A percentile compares a stretch with the other conserved stretches of the same genome.
Evolutionary conservation across 257 asterid species (phyloP).

Genomic region (Anisodus acutangulus): DNA sequence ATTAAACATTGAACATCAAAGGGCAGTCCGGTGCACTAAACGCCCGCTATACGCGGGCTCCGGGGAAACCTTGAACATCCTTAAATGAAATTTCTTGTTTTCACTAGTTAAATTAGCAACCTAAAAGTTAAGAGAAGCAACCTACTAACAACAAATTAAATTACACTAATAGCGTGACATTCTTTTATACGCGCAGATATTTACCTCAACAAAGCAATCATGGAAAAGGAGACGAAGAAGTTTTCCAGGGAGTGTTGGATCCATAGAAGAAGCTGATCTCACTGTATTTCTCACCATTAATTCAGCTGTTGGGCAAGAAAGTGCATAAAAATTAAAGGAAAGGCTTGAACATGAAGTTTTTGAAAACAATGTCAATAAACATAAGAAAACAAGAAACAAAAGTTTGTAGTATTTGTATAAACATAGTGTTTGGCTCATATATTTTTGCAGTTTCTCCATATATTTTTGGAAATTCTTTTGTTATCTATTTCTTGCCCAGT

Average conservation of each 20-base stretch:
- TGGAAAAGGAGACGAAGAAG: constrained; percentile 79
- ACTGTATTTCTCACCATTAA: constrained; percentile 68
- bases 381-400: constrained; percentile 19
- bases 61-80: neutral
- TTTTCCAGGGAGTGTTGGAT: constrained; percentile 72
- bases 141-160: neutral
- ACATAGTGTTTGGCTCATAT: constrained; percentile 28
- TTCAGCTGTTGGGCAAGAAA: constrained; percentile 76
- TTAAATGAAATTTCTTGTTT: neutral
- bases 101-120: neutral
- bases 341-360: constrained; percentile 42
- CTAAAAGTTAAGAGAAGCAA: too few relatives aligned
- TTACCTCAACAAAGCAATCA: constrained; percentile 81
- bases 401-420: constrained; percentile 28
- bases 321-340: constrained; percentile 56
- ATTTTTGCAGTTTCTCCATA: constrained; percentile 42
- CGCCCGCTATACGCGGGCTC: too few relatives aligned
- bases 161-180: rapidly evolving
- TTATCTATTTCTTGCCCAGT: constrained; percentile 24
- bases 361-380: neutral
- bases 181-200: neutral
- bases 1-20: neutral
- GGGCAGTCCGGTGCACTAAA: too few relatives aligned
- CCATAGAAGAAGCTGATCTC: constrained; percentile 64
- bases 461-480: constrained; percentile 29